A percentile compares a stretch with the other conserved stretches of the same genome.
Evolutionary conservation across 495 filamentous ascomycete species (phyloP).

Genomic region (Trichoderma reesei): DNA sequence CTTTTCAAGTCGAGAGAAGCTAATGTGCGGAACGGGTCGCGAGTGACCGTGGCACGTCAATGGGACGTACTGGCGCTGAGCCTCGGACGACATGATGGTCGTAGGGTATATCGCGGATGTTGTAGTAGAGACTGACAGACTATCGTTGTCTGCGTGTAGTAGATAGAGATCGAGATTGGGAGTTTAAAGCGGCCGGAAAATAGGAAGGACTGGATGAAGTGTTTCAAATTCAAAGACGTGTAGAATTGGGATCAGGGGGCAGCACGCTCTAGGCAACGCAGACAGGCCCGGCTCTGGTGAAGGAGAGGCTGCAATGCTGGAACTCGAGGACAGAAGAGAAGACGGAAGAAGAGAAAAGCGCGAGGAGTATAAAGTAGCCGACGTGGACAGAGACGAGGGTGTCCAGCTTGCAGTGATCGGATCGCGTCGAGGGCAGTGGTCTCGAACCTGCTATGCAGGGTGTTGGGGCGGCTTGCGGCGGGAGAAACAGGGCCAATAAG

Average conservation of each 20-base stretch:
- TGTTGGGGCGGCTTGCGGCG: neutral
- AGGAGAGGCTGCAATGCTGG: neutral
- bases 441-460: neutral
- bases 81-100: constrained; percentile 35
- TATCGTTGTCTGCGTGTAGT: neutral
- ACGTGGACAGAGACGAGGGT: too few relatives aligned
- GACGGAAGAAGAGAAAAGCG: neutral
- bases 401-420: neutral
- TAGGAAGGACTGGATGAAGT: neutral
- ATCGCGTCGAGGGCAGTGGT: neutral
- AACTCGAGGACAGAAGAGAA: neutral
- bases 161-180: neutral
- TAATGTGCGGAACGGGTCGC: constrained; percentile 87
- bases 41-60: constrained; percentile 97
- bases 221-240: neutral
- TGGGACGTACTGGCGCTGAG: constrained; percentile 57
- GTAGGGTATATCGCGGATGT: neutral
- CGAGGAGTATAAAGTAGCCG: too few relatives aligned
- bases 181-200: neutral
- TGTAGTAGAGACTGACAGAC: neutral
- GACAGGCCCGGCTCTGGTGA: neutral
- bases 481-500: too few relatives aligned
- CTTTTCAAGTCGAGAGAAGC: constrained; percentile 75
- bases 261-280: neutral
- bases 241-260: neutral